Evolutionary conservation across 2,329 filamentous ascomycete genomes (phyloP).

Genomic region (Ophiostoma montium): DNA sequence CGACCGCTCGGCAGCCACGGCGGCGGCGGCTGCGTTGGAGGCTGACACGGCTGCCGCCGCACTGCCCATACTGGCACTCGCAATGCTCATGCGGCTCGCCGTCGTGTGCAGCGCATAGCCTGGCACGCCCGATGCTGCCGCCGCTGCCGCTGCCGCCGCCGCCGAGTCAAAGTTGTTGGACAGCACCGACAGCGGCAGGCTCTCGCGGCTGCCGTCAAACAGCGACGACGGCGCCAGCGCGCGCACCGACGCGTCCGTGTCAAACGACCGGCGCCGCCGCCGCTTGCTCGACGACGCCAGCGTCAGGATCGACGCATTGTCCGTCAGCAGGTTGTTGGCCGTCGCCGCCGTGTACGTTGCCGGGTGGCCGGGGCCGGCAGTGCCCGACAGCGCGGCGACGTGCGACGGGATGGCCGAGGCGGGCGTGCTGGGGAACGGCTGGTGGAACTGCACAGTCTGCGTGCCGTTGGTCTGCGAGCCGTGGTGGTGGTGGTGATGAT

Average conservation of each 20-base stretch:
- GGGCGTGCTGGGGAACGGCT: conserved; percentile 50
- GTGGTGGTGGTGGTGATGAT: background rate
- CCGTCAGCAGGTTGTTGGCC: conserved; percentile 67
- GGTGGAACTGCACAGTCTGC: conserved; percentile 46
- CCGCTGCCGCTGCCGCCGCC: conserved; percentile 17
- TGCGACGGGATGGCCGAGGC: conserved; percentile 62
- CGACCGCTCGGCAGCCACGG: conserved; percentile 43
- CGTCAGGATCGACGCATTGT: conserved; percentile 76
- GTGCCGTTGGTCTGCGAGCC: conserved; percentile 27
- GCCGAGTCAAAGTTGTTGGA: conserved; percentile 55
- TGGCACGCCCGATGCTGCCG: conserved; percentile 26
- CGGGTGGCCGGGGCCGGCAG: conserved; percentile 33
- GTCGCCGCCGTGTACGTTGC: conserved; percentile 66
- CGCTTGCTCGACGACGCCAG: conserved; percentile 72
- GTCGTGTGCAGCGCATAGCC: conserved; percentile 36
- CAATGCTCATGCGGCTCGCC: conserved; percentile 18
- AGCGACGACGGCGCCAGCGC: conserved; percentile 71
- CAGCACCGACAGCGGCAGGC: conserved; percentile 62
- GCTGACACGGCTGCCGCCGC: conserved; percentile 21
- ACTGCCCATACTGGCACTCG: conserved; percentile 2
- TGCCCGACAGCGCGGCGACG: conserved; percentile 29
- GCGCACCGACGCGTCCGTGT: conserved; percentile 74
- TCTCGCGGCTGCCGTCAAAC: conserved; percentile 70
- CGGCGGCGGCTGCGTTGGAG: background rate
- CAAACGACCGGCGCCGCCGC: conserved; percentile 61